These are phyloP conservation scores for Candida albicans DNA, from an alignment of 1,139 yeast genomes.

Conservation along the genomic window DNA sequence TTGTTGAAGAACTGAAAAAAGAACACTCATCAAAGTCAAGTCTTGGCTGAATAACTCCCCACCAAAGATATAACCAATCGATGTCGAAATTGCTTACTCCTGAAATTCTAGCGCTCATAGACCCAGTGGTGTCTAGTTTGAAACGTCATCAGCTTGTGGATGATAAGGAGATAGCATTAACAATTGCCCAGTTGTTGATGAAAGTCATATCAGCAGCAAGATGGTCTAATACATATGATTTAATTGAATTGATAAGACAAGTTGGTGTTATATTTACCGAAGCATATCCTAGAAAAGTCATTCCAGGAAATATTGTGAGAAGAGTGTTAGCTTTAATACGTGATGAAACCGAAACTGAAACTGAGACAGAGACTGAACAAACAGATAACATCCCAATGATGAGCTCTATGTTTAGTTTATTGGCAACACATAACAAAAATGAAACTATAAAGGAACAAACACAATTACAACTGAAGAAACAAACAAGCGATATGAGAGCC, in stretches of 20 bases:
- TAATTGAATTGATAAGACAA: constrained; percentile 66
- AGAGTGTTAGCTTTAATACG: constrained; percentile 85
- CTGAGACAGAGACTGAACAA: constrained; percentile 13
- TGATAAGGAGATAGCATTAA: constrained; percentile 77
- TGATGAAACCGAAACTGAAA: constrained; percentile 74
- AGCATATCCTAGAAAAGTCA: constrained; percentile 77
- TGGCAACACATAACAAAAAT: constrained; percentile 50
- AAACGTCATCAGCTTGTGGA: constrained; percentile 76
- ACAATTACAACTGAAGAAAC: constrained; percentile 38
- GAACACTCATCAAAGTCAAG: neutral
- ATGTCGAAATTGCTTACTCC: constrained; percentile 23
- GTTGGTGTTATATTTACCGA: constrained; percentile 59
- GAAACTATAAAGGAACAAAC: constrained; percentile 29
- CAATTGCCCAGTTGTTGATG: constrained; percentile 82
- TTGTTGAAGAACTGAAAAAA: neutral
- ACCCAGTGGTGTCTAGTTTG: constrained; percentile 45
- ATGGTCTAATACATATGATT: constrained; percentile 70
- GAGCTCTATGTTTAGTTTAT: constrained; percentile 83
- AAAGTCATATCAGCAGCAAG: constrained; percentile 87
- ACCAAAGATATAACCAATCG: neutral
- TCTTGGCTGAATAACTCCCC: neutral
- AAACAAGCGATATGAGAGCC: constrained; percentile 71
- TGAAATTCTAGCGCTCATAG: constrained; percentile 39
- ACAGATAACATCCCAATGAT: constrained; percentile 56
- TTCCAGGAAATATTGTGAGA: constrained; percentile 88